These are phyloP conservation scores for Chytriomyces hyalinus DNA, from an alignment of 192 early-diverging fungal genomes.

Conservation along the genomic window DNA sequence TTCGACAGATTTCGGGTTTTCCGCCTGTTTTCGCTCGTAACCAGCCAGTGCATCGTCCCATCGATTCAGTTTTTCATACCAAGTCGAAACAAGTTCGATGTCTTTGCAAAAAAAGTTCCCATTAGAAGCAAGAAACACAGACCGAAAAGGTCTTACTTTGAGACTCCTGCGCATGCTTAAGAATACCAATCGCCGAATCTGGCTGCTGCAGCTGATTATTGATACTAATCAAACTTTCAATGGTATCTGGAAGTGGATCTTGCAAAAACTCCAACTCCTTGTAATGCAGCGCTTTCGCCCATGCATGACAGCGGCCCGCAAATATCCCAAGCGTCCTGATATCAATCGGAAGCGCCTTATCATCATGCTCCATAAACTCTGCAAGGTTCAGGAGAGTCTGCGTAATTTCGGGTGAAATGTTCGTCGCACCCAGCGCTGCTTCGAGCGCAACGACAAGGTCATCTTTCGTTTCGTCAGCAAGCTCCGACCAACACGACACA, in stretches of 20 bases:
- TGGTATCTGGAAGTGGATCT: constrained; percentile 80
- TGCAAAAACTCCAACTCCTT: constrained; percentile 92
- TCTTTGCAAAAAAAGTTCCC: constrained; percentile 38
- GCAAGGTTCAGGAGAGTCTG: constrained; percentile 91
- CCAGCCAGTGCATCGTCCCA: constrained; percentile 93
- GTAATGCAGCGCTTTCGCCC: constrained; percentile 98
- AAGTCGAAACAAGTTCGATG: constrained; percentile 84
- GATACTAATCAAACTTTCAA: constrained; percentile 90
- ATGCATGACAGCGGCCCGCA: constrained; percentile 91
- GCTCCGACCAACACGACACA: constrained; percentile 94
- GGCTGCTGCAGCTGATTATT: constrained; percentile 95
- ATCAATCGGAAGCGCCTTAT: constrained; percentile 92
- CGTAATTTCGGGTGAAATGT: constrained; percentile 91
- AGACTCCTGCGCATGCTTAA: constrained; percentile 84
- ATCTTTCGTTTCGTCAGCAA: constrained; percentile 88
- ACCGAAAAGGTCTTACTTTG: constrained; percentile 29
- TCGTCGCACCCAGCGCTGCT: constrained; percentile 77
- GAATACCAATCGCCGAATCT: constrained; percentile 94
- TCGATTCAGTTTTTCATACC: constrained; percentile 91
- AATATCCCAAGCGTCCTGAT: constrained; percentile 86
- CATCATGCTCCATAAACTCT: constrained; percentile 99
- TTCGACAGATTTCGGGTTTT: constrained; percentile 77
- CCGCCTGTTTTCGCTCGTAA: constrained; percentile 77
- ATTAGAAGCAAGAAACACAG: constrained; percentile 12
- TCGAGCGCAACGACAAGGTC: constrained; percentile 83